Evolutionary conservation across 768 basidiomycete species (phyloP).

Genomic region (Leucocoprinus sp.): DNA sequence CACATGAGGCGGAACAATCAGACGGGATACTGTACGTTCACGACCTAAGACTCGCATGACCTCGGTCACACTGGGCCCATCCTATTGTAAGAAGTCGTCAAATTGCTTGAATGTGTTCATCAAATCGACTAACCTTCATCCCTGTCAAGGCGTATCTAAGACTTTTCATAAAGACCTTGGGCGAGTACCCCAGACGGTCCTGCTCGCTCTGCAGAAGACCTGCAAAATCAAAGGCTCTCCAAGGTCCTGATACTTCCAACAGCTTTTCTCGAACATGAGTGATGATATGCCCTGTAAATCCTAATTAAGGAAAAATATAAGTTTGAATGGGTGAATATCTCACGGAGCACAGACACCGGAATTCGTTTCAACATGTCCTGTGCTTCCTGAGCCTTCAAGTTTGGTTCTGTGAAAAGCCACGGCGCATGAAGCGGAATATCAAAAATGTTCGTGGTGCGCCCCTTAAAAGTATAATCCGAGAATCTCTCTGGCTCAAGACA

Average conservation of each 20-base stretch:
- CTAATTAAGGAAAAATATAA: neutral
- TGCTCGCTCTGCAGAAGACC: slow-evolving; percentile 37
- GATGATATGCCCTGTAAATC: slow-evolving; percentile 24
- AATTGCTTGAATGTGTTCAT: neutral
- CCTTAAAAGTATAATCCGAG: slow-evolving; percentile 29
- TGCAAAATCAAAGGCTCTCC: slow-evolving; percentile 18
- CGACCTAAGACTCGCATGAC: slow-evolving; percentile 35
- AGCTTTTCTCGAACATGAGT: slow-evolving; percentile 23
- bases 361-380: slow-evolving; percentile 36
- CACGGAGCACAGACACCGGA: neutral
- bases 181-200: slow-evolving; percentile 28
- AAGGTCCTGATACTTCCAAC: slow-evolving; percentile 24
- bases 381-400: slow-evolving; percentile 48
- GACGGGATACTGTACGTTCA: slow-evolving; percentile 26
- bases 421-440: slow-evolving; percentile 64
- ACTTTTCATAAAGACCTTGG: slow-evolving; percentile 58
- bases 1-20: neutral
- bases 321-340: neutral
- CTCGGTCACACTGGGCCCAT: slow-evolving; percentile 41
- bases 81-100: slow-evolving; percentile 21
- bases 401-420: slow-evolving; percentile 73
- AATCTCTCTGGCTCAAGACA: neutral
- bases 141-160: slow-evolving; percentile 76
- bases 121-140: slow-evolving; percentile 52
- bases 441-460: slow-evolving; percentile 58